Evolutionary conservation across 768 basidiomycete species (phyloP).

Genomic region (Boletus edulis): DNA sequence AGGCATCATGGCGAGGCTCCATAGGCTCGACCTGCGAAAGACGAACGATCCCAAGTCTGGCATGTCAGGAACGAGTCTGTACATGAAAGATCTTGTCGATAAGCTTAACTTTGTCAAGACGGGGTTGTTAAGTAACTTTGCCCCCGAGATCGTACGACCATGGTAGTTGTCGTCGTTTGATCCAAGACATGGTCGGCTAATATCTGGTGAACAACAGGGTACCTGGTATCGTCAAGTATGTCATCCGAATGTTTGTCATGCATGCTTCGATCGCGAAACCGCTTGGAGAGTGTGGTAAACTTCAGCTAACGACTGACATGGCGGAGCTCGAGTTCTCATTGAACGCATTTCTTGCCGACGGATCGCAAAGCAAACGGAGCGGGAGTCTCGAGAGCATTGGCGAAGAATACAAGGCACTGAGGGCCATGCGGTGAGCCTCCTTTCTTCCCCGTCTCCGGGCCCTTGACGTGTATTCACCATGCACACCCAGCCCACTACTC

Average conservation of each 20-base stretch:
- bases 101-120: conserved; percentile 75
- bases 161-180: conserved; percentile 51
- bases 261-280: conserved; percentile 92
- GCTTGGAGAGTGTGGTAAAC: conserved; percentile 87
- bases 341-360: conserved; percentile 70
- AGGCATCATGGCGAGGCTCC: conserved; percentile 77
- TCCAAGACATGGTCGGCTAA: neutral
- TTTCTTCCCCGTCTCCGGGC: neutral
- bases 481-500: conserved; percentile 65
- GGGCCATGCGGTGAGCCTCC: conserved; percentile 77
- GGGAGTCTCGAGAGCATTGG: conserved; percentile 74
- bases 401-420: conserved; percentile 81
- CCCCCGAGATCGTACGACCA: conserved; percentile 67
- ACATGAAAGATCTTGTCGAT: conserved; percentile 85
- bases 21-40: conserved; percentile 81
- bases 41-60: conserved; percentile 62
- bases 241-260: conserved; percentile 72
- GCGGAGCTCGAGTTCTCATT: conserved; percentile 93
- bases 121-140: conserved; percentile 72
- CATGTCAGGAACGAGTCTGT: conserved; percentile 57
- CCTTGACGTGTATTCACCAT: too few species aligned
- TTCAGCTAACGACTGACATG: conserved; percentile 95
- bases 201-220: conserved; percentile 43
- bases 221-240: conserved; percentile 67
- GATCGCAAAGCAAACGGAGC: conserved; percentile 55